Evolutionary conservation across 1,284 basidiomycete species (phyloP).

Genomic region (Trametes sp.): DNA sequence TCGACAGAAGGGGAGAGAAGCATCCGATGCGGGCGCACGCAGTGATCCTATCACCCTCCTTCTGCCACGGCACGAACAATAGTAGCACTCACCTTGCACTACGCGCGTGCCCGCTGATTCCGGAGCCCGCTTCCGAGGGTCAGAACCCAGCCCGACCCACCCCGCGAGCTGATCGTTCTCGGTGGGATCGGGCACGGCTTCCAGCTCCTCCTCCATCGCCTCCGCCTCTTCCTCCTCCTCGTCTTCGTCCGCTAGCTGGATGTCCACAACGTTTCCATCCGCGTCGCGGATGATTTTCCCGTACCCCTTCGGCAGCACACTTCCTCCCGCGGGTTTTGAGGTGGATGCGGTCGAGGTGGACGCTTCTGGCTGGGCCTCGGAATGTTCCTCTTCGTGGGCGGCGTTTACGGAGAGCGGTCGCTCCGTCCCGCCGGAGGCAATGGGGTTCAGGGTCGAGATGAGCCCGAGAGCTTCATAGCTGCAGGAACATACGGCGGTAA

Average conservation of each 20-base stretch:
- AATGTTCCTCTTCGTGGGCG: conserved; percentile 12
- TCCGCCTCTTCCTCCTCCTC: conserved; percentile 43
- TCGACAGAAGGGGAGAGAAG: conserved; percentile 27
- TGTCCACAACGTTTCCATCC: conserved; percentile 79
- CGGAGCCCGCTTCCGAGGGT: conserved; percentile 31
- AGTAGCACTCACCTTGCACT: conserved; percentile 44
- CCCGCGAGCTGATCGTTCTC: conserved; percentile 42
- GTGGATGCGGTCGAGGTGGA: conserved; percentile 28
- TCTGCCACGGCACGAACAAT: conserved; percentile 20
- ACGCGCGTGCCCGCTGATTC: conserved; percentile 35
- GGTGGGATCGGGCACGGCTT: conserved; percentile 39
- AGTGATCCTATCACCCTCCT: conserved; percentile 25
- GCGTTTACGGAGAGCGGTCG: conserved; percentile 21
- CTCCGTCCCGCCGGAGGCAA: conserved; percentile 67
- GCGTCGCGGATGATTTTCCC: conserved; percentile 89
- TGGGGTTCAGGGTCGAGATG: conserved; percentile 70
- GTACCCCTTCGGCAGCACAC: conserved; percentile 69
- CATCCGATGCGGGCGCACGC: conserved; percentile 15
- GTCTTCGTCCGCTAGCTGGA: conserved; percentile 74
- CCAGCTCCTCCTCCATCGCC: conserved; percentile 32
- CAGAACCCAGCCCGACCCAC: conserved; percentile 43
- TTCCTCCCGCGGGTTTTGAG: conserved; percentile 7
- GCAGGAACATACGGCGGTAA: conserved; percentile 19
- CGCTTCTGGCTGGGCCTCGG: conserved; percentile 13
- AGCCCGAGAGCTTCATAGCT: conserved; percentile 87